Conservation (phyloP, 768 basidiomycete genomes). For the Psilocybe sp. region DNA sequence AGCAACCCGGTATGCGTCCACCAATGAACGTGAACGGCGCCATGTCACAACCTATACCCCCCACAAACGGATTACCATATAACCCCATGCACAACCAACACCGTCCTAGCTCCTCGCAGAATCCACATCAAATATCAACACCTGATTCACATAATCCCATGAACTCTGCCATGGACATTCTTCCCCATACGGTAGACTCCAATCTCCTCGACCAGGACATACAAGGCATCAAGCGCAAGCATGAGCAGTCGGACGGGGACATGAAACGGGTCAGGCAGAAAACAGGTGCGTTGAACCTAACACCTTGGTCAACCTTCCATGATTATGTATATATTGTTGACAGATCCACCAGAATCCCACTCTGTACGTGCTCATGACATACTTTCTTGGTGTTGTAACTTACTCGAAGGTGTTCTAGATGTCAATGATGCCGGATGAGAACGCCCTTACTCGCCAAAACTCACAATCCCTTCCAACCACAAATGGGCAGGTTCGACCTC, state of each 20-base stretch:
- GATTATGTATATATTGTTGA: conserved; percentile 12
- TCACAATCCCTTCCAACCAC: conserved; percentile 27
- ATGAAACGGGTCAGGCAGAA: conserved; percentile 71
- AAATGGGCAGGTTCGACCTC: conserved; percentile 32
- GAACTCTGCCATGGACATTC: conserved; percentile 15
- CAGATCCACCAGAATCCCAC: conserved; percentile 46
- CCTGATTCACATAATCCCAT: conserved; percentile 24
- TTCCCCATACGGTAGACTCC: conserved; percentile 26
- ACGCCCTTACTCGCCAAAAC: conserved; percentile 17
- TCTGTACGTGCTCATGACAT: conserved; percentile 34
- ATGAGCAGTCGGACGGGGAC: conserved; percentile 62
- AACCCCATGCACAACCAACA: conserved; percentile 15
- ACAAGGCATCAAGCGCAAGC: conserved; percentile 72
- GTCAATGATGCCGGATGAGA: conserved; percentile 25
- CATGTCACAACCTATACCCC: conserved; percentile 20
- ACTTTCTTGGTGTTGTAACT: conserved; percentile 6
- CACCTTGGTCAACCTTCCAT: background rate
- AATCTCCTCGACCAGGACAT: conserved; percentile 55
- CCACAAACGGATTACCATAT: conserved; percentile 23
- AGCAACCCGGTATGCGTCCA: conserved; percentile 23
- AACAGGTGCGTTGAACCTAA: conserved; percentile 49
- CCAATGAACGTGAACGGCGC: conserved; percentile 19
- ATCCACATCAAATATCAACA: conserved; percentile 27
- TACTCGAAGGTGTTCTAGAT: conserved; percentile 11
- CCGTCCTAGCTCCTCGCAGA: conserved; percentile 24